Base-by-base conservation (phyloP, 148 eudicot genomes). In the Talinum fruticosum region DNA sequence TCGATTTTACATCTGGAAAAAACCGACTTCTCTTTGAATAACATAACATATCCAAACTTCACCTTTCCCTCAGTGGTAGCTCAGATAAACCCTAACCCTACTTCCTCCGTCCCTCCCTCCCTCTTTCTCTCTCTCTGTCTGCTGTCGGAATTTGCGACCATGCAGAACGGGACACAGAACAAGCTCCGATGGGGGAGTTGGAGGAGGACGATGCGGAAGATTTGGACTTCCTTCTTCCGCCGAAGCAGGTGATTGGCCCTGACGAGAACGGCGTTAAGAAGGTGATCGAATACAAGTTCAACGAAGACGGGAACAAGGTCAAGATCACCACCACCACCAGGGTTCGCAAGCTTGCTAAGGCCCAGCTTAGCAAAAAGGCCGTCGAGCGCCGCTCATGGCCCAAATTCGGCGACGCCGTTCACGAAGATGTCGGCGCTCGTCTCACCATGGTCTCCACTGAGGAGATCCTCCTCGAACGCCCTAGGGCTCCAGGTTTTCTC, bases 401-500 rank as follows among this genome's bases (percentile, higher is more conserved):
- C 29, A 93, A 93, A 83, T 93, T 93, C 65, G 95, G 97, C 13
- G 97, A 90, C 68, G 95, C 95, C 16, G 86, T 88, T 28, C 80
- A 85, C 18, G 97, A 89, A 76, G 93, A 90, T n/a, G 88, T 79
- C 6, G 92, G 92, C 26, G 78, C 79, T 38, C 77, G 88, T 5
- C 88, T 90, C 29, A 92, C 94, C 44, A 84, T 89, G 89, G 90
- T 92, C 35, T 86, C 94, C 45, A 92, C 93, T 21, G 97, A 92
- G 41, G 94, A 92, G 82, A 90, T 92, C 72, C 5, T 74, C 53
- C 85, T 92, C 32, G 94, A 89, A 61, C 89, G 92, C 14, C 94
- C 94, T 51, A 74, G 79, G 7, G 80, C 90, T 62, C 90, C 87
- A 26, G 93, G 97, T 92, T 71, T 10, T 69, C 24, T 71, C 44